These are phyloP conservation scores for Plenodomus lindquistii DNA, from an alignment of 2,329 filamentous ascomycete genomes.

Conservation along the genomic window DNA sequence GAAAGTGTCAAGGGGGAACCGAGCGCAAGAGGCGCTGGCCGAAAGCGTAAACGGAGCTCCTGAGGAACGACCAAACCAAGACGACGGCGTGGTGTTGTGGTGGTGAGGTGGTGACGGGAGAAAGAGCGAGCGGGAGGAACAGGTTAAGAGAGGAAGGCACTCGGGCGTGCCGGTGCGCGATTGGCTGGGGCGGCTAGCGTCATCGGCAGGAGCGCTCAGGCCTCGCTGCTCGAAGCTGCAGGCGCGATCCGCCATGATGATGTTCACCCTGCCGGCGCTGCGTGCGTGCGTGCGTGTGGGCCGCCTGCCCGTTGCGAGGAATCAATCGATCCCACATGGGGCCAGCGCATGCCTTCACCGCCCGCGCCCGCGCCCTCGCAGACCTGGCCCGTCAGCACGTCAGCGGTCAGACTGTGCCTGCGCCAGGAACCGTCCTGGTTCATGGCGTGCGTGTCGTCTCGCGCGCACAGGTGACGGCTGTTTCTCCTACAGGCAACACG, in stretches of 20 bases:
- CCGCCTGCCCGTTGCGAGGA: too few relatives aligned
- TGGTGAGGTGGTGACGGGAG: conserved; percentile 31
- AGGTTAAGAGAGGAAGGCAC: conserved; percentile 26
- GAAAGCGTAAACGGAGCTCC: conserved; percentile 43
- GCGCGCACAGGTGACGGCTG: conserved; percentile 5
- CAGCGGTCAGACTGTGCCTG: too few relatives aligned
- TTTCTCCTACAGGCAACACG: conserved; percentile 4
- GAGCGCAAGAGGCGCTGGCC: conserved; percentile 49
- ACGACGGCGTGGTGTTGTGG: conserved; percentile 23
- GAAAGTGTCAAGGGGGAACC: conserved; percentile 33
- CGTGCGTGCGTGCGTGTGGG: not conserved
- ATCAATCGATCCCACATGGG: conserved; percentile 10
- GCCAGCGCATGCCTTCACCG: conserved; percentile 19
- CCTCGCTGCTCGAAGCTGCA: conserved; percentile 17
- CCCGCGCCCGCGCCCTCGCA: not conserved
- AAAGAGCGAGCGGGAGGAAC: conserved; percentile 30
- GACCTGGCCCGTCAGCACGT: too few relatives aligned
- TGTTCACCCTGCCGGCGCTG: not conserved
- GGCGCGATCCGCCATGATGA: conserved; percentile 12
- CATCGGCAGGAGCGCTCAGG: conserved; percentile 23
- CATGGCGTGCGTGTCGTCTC: conserved; percentile 15
- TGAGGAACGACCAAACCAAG: conserved; percentile 44
- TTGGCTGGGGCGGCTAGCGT: conserved; percentile 23
- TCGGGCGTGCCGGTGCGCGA: conserved; percentile 17
- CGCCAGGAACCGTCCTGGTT: not conserved